Conservation (phyloP, 208 protist species). For the Leishmania arabica region DNA sequence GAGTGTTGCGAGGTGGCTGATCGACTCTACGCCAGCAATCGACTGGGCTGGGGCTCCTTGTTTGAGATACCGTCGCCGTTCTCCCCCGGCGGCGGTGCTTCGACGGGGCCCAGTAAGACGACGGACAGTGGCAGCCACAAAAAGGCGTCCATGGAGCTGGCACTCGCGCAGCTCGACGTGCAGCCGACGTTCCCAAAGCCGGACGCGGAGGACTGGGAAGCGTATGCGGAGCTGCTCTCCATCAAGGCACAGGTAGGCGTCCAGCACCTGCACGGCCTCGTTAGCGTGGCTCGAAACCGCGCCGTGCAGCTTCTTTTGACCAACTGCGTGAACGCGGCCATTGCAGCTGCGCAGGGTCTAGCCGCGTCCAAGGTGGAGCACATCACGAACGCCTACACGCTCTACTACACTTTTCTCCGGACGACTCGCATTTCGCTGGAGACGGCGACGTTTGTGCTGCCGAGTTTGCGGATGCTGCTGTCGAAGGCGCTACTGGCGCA, state of each 20-base stretch:
- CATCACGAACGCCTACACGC: constrained; percentile 34
- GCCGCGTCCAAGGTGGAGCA: constrained; percentile 13
- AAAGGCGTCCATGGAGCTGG: constrained; percentile 3
- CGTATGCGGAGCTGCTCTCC: constrained; percentile 62
- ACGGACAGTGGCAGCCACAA: constrained; percentile 3
- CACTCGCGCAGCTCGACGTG: constrained; percentile 11
- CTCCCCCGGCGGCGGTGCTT: constrained; percentile 6
- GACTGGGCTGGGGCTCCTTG: constrained; percentile 73
- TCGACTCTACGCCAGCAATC: constrained; percentile 62
- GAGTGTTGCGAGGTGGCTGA: constrained; percentile 75
- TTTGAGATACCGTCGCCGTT: constrained; percentile 20
- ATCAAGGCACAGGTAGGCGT: constrained; percentile 52
- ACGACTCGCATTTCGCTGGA: constrained; percentile 25
- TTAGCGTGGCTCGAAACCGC: constrained; percentile 27
- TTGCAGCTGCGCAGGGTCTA: constrained; percentile 61
- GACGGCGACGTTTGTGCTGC: constrained; percentile 34
- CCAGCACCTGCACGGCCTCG: constrained; percentile 28
- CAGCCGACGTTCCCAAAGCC: constrained; percentile 12
- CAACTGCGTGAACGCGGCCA: constrained; percentile 72
- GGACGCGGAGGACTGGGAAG: constrained; percentile 36
- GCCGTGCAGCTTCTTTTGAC: constrained; percentile 41
- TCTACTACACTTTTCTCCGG: constrained; percentile 40
- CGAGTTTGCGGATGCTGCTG: constrained; percentile 78
- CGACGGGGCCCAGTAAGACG: not conserved
- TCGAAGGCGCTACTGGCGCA: constrained; percentile 45